Evolutionary conservation across 2,329 filamentous ascomycete species (phyloP), one percentile per base, ranked within the genome.

Genomic region (Fusarium drepaniforme): DNA sequence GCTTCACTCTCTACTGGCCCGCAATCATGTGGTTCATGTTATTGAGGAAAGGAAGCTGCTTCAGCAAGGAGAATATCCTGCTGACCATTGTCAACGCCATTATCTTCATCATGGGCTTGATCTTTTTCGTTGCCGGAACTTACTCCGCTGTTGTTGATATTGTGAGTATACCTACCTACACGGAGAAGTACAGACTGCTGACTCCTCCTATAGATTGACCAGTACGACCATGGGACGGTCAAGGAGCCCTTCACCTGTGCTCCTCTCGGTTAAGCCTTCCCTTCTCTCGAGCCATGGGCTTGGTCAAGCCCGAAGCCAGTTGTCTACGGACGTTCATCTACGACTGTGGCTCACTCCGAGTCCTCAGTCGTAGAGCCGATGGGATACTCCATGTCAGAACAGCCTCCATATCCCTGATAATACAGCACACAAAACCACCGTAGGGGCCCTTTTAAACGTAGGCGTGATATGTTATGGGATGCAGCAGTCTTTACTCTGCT

Each of bases 21-120:
- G 83, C 83, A 21, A 73, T 84, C 37, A 82, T 85, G 74, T 84
- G 82, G 79, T 84, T 85, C 74, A 81, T 84, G 60, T 77, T 84
- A 18, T 71, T 81, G 6, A 68, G 71, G 30, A 70, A 81, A 15
- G 80, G 80, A 2, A 74, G 71, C 7, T 77, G 75, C 70, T 62
- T 72, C 16, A 72, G 72, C 60, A 59, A 64, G 51, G 61, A 71
- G 42, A 77, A 78, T 8, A 62, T 78, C 1, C 13, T 74, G 3
- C 16, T 38, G 2, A 70, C 72, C 4, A 13, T 74, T 11, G 28
- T 76, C 40, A 78, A 78, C 11, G 25, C 42, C 18, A 51, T 75
- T 28, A 75, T 78, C 9, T 72, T 78, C 1, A 8, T 78, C 0
- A 28, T 78, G 16, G 76, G 76, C 0, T 33, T 78, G 11, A 65